Base-by-base conservation (phyloP, 768 basidiomycete genomes). In the Amanita polypyramis region DNA sequence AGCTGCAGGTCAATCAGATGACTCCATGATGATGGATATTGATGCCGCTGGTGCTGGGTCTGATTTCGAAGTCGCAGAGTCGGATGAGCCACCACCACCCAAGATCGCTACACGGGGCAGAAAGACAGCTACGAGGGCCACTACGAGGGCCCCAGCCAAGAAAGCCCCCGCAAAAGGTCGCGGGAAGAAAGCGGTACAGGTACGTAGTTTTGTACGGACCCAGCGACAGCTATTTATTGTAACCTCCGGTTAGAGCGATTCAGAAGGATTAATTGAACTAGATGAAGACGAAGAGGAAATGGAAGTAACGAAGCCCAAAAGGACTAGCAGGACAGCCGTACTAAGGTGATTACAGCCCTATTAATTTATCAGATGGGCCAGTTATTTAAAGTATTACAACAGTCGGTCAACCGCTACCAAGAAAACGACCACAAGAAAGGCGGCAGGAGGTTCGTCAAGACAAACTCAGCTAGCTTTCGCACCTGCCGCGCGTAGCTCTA, bases 11-110 rank as follows among this genome's bases (percentile, higher is more conserved):
- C 73, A 73, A 2, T 82, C 75, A 2, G 83, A 81, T 29, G 88
- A 89, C 58, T 88, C 84, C 2, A 87, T 87, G 84, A 66, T 73
- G 67, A 81, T 85, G 76, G 84, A 91, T 41, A 61, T 87, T 39
- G 84, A 85, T 21, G 56, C 58, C 38, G 65, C 56, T 8, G 72
- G 62, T 7, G 73, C 60, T 2, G 75, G 69, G 14, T 82, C 75
- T 27, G 81, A 77, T 51, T 73, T 74, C 17, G 73, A 75, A 15
- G 72, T 74, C 39, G 60, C 62, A 27, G 70, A 78, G 21, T 71
- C 66, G 2, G 76, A 79, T 30, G 73, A 65, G 23, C 70, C 71
- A 2, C 61, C 62, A 33, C 41, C 21, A n/a, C 21, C 33, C 17
- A 45, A 36, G 45, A 77, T 69, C 64, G 69, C 59, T 42, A 59